phyloP scores from a whole-genome alignment of 2,329 filamentous ascomycete species.

The Ceratocystis harringtonii region DNA sequence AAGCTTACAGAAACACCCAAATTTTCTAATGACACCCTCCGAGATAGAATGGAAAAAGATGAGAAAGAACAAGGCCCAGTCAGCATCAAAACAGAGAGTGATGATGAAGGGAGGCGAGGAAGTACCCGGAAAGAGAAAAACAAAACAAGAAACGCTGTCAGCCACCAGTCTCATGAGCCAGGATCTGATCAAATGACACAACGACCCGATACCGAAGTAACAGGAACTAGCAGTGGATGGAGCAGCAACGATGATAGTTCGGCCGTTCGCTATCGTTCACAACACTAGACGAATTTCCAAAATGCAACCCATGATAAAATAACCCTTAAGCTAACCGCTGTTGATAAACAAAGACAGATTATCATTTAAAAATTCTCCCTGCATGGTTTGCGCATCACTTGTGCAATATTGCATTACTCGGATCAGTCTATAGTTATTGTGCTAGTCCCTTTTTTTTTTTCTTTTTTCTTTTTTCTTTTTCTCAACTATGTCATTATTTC shows the following conservation, averaged over 20 bases:
- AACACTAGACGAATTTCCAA: not conserved
- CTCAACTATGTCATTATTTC: no score
- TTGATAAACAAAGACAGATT: no score
- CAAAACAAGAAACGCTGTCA: not conserved
- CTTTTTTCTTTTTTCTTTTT: no score
- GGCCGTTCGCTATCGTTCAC: not conserved
- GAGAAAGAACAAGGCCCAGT: constrained; percentile 15
- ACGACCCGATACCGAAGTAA: not conserved
- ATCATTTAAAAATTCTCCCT: no score
- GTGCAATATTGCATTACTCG: no score
- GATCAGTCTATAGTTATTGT: no score
- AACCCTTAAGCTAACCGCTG: no score
- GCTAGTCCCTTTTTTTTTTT: no score
- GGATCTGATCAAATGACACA: not conserved
- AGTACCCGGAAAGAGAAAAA: not conserved
- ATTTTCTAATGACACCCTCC: constrained; percentile 15
- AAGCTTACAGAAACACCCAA: not conserved
- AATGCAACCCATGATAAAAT: no score
- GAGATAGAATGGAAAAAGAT: constrained; percentile 13
- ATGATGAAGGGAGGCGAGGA: not conserved
- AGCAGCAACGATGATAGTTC: not conserved
- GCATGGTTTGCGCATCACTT: no score
- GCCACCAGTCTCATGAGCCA: not conserved
- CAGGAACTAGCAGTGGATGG: not conserved
- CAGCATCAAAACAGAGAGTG: not conserved